Base-by-base conservation (phyloP, 192 early-diverging fungal species). In the Coemansia sp. region DNA sequence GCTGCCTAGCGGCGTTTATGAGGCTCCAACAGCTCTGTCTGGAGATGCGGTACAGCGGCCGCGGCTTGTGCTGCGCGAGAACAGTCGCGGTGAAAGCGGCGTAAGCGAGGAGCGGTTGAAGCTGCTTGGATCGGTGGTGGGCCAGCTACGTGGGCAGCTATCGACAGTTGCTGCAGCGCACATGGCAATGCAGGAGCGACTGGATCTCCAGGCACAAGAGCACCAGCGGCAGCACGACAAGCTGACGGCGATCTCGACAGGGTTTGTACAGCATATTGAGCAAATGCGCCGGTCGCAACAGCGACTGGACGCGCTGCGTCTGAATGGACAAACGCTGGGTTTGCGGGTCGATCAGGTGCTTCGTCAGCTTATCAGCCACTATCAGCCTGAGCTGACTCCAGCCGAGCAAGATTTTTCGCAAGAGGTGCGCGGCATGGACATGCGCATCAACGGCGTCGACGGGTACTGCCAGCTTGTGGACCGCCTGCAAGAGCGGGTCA, bases 321-420 rank as follows among this genome's bases (percentile, higher is more conserved):
- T 44, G n/a, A 83, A 60, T 59, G 60, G 67, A 19, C 63, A 59
- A 28, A 80, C 66, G 25, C 64, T 87, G 52, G 62, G 71, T 6
- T 60, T 82, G 42, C 85, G 85, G 5, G 82, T 82, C 2, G 88
- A 91, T 53, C 72, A 73, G 10, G 59, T 89, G 23, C 62, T 93
- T 54, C 85, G 86, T 25, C 83, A 86, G 62, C 55, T 90, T 28
- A 84, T 86, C 48, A 84, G 85, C 42, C 71, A 73, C 14, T 79
- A 76, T 46, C 86, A 89, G 60, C 89, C 86, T 7, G 84, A 81
- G 23, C 66, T 90, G 64, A 85, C 84, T 4, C 58, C 78, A 5
- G 74, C 82, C 21, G 90, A 92, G 69, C 66, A 55, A 7, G 65
- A 34, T 21, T 70, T 76, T 65, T 57, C 60, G 15, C 56, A 58